Evolutionary conservation across 2,329 filamentous ascomycete species (phyloP).

Genomic region (Botrytis hyacinthi): DNA sequence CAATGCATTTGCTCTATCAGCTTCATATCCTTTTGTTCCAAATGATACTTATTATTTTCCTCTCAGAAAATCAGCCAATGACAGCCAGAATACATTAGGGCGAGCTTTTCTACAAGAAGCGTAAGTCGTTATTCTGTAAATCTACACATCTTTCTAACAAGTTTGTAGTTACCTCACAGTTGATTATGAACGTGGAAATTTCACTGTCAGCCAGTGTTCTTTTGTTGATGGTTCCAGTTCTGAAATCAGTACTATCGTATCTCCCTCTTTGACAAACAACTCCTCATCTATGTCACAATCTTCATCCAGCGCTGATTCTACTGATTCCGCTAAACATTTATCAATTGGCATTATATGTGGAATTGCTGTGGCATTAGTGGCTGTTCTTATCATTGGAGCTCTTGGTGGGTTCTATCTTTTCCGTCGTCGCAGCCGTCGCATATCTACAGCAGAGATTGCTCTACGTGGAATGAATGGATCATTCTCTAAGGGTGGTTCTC

Average conservation of each 20-base stretch:
- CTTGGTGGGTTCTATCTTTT: not conserved
- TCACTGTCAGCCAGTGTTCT: slow-evolving; percentile 34
- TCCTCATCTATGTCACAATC: slow-evolving; percentile 33
- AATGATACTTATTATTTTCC: slow-evolving; percentile 49
- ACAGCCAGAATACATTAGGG: slow-evolving; percentile 41
- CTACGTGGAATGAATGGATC: not conserved
- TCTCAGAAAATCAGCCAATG: slow-evolving; percentile 38
- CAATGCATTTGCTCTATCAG: slow-evolving; percentile 31
- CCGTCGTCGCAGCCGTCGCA: not conserved
- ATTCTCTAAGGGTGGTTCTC: not conserved
- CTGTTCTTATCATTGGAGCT: not conserved
- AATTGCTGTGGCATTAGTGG: not conserved
- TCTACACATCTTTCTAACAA: slow-evolving; percentile 11
- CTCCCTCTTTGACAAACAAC: slow-evolving; percentile 20
- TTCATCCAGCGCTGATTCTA: not conserved
- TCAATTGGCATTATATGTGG: slow-evolving; percentile 1
- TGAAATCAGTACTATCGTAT: slow-evolving; percentile 23
- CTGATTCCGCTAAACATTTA: not conserved
- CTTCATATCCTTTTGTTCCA: slow-evolving; percentile 31
- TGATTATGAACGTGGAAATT: slow-evolving; percentile 35
- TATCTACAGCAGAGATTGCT: not conserved
- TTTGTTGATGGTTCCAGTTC: slow-evolving; percentile 26
- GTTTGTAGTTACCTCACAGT: slow-evolving; percentile 32
- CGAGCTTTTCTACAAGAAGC: slow-evolving; percentile 44
- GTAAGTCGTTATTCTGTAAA: slow-evolving; percentile 19